These are phyloP conservation scores for Cercophora newfieldiana DNA, from an alignment of 495 filamentous ascomycete species.

Conservation along the genomic window DNA sequence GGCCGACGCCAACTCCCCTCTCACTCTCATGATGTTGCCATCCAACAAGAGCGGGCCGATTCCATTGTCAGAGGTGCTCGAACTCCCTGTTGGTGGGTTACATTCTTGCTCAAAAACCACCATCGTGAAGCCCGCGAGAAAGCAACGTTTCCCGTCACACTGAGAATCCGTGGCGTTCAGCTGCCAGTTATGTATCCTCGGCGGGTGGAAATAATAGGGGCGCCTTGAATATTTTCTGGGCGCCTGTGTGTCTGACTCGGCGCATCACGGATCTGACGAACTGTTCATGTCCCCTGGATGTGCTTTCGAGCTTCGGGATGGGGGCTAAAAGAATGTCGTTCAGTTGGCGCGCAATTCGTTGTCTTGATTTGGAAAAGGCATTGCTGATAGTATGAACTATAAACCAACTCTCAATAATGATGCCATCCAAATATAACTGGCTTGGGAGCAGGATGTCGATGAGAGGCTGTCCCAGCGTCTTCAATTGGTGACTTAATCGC, in stretches of 20 bases:
- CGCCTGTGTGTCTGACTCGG: slow-evolving; percentile 7
- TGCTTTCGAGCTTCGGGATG: neutral
- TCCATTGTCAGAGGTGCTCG: too few species aligned
- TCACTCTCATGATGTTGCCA: too few species aligned
- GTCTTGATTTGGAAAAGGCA: neutral
- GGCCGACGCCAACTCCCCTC: neutral
- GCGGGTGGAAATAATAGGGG: neutral
- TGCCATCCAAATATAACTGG: slow-evolving; percentile 3
- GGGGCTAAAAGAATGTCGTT: neutral
- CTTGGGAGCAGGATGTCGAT: neutral
- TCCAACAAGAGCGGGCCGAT: too few species aligned
- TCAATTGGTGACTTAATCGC: neutral
- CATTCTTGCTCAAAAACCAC: neutral
- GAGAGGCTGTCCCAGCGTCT: neutral
- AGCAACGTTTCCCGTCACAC: too few species aligned
- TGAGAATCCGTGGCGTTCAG: too few species aligned
- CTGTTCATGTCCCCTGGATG: neutral
- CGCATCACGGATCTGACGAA: neutral
- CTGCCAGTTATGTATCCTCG: too few species aligned
- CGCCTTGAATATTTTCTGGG: neutral
- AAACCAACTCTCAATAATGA: neutral
- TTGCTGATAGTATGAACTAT: neutral
- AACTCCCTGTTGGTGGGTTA: neutral
- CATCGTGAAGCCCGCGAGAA: too few species aligned
- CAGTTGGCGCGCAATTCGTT: neutral